Evolutionary conservation across 2,329 filamentous ascomycete species (phyloP).

Genomic region (Aspergillus novoparasiticus): DNA sequence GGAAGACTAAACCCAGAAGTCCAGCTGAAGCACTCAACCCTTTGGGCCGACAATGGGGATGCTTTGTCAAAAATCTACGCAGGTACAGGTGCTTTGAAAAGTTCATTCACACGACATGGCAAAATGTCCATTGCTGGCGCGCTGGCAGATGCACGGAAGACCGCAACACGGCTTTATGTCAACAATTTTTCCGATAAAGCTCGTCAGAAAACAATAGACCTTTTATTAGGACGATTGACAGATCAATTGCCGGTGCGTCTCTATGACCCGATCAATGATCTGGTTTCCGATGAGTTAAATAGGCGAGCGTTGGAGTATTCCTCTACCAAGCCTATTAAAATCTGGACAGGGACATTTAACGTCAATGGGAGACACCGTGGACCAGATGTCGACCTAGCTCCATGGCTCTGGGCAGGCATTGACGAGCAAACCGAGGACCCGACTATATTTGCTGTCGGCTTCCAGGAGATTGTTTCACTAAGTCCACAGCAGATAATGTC

Average conservation of each 20-base stretch:
- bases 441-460: conserved; percentile 85
- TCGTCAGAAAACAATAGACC: conserved; percentile 90
- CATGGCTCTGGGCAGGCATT: conserved; percentile 74
- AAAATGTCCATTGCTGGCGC: conserved; percentile 95
- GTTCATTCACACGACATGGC: conserved; percentile 88
- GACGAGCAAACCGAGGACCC: conserved; percentile 65
- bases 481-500: conserved; percentile 99
- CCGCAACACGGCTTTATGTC: conserved; percentile 89
- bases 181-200: conserved; percentile 97
- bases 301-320: conserved; percentile 72
- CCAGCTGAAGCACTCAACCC: conserved; percentile 85
- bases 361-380: conserved; percentile 85
- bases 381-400: conserved; percentile 74
- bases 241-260: conserved; percentile 82
- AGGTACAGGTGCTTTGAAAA: conserved; percentile 92
- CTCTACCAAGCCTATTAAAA: conserved; percentile 70
- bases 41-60: conserved; percentile 98
- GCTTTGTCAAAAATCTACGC: conserved; percentile 93
- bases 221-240: conserved; percentile 81
- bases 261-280: conserved; percentile 93
- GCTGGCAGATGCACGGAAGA: conserved; percentile 93
- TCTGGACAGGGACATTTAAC: conserved; percentile 91
- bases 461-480: conserved; percentile 97
- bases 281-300: conserved; percentile 74
- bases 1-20: conserved; percentile 76